These are phyloP conservation scores for Eucalyptus marginata DNA, from an alignment of 345 rosid species.

Conservation along the genomic window DNA sequence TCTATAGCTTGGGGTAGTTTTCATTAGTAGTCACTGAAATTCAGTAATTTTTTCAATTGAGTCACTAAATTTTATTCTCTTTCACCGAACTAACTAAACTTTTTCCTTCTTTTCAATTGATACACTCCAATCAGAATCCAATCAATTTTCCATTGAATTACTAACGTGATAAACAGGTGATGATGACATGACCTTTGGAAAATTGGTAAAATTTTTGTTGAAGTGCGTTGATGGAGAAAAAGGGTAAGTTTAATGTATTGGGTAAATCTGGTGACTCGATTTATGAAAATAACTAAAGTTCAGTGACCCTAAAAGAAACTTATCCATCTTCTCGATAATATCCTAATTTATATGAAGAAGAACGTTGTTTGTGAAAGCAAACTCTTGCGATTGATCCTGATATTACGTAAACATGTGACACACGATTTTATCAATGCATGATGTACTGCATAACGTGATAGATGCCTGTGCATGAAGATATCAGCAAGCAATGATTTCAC, in stretches of 20 bases:
- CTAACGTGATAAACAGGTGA: neutral
- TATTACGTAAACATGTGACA: neutral
- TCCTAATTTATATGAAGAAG: neutral
- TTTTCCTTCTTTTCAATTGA: neutral
- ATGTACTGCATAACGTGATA: neutral
- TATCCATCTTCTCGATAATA: neutral
- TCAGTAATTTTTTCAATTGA: neutral
- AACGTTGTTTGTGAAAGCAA: neutral
- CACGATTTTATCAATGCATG: neutral
- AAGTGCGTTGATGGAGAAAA: neutral
- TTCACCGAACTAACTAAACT: neutral
- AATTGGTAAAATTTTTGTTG: neutral
- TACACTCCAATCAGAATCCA: neutral
- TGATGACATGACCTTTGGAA: neutral
- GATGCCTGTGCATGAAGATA: neutral
- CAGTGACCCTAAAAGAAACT: neutral
- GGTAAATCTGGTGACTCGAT: neutral
- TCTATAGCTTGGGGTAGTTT: neutral
- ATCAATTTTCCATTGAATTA: neutral
- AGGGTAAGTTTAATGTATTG: neutral
- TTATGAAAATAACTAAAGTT: neutral
- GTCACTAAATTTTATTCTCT: neutral
- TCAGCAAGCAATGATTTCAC: neutral
- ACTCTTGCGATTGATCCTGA: neutral
- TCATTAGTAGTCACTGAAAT: neutral